Evolutionary conservation across 805 yeast species (phyloP).

Genomic region (Metschnikowia colocasiae): DNA sequence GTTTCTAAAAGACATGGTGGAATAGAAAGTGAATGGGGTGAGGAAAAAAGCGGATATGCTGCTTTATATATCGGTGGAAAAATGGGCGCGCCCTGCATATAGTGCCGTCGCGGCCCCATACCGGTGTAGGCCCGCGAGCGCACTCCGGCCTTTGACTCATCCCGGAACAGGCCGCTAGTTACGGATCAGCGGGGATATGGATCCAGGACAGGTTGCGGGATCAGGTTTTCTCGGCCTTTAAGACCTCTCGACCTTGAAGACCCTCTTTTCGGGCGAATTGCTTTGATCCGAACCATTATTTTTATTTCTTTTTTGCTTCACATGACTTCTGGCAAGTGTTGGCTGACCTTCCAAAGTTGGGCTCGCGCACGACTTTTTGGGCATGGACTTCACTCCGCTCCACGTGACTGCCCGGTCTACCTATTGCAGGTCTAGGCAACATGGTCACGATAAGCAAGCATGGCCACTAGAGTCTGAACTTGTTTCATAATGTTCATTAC

Average conservation of each 20-base stretch:
- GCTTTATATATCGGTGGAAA: conserved; percentile 12
- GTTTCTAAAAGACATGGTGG: conserved; percentile 43
- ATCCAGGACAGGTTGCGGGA: too few species aligned
- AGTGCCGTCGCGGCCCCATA: conserved; percentile 2
- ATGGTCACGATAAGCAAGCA: too few species aligned
- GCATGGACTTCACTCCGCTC: too few species aligned
- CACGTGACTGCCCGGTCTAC: too few species aligned
- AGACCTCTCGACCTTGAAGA: too few species aligned
- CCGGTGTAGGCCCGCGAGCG: conserved; percentile 18
- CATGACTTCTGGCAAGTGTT: not conserved
- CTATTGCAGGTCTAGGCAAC: too few species aligned
- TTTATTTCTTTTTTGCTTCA: too few species aligned
- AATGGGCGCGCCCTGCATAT: not conserved
- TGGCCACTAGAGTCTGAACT: too few species aligned
- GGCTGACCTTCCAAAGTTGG: not conserved
- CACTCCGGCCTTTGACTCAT: conserved; percentile 2
- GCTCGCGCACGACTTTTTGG: not conserved
- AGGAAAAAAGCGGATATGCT: conserved; percentile 6
- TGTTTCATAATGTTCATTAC: too few species aligned
- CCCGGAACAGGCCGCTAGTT: conserved; percentile 1
- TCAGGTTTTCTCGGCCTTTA: too few species aligned
- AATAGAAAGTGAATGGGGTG: conserved; percentile 5
- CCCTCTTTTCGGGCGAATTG: too few species aligned
- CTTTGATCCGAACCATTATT: too few species aligned
- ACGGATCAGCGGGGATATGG: conserved; percentile 3